Conservation (phyloP, 1,139 yeast species). For the Yamadazyma membranifaciens region DNA sequence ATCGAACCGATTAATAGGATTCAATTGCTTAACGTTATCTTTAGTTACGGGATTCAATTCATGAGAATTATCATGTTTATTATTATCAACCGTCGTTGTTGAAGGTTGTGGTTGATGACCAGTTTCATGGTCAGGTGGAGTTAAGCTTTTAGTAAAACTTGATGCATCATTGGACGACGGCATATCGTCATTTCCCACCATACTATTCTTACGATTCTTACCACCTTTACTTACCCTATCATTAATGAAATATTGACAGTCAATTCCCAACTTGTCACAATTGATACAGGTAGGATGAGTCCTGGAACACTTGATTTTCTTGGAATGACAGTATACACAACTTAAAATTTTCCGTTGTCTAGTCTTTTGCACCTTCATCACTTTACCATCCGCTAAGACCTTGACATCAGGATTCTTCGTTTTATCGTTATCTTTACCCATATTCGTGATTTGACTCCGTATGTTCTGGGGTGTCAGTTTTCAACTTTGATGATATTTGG, state of each 20-base stretch:
- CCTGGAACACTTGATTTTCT: slow-evolving; percentile 59
- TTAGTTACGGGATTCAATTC: no score
- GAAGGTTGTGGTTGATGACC: neutral
- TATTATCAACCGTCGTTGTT: no score
- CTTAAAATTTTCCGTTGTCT: slow-evolving; percentile 57
- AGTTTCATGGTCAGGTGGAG: neutral
- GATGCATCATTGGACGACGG: slow-evolving; percentile 1
- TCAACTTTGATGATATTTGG: neutral
- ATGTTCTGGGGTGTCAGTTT: neutral
- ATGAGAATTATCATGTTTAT: no score
- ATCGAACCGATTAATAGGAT: neutral
- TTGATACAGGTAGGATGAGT: slow-evolving; percentile 48
- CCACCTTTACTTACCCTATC: slow-evolving; percentile 54
- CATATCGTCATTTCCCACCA: neutral
- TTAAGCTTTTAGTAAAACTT: slow-evolving; percentile 3
- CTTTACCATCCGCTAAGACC: slow-evolving; percentile 37
- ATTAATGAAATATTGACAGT: slow-evolving; percentile 56
- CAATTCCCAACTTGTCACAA: slow-evolving; percentile 43
- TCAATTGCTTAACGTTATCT: neutral
- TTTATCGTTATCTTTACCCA: slow-evolving; percentile 5
- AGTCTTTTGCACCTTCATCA: slow-evolving; percentile 56
- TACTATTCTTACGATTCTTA: slow-evolving; percentile 18
- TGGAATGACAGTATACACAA: slow-evolving; percentile 61
- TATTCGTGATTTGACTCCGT: neutral
- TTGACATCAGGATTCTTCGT: slow-evolving; percentile 12